These are phyloP conservation scores for Endothia cerciana DNA, from an alignment of 2,329 filamentous ascomycete species.

Conservation along the genomic window DNA sequence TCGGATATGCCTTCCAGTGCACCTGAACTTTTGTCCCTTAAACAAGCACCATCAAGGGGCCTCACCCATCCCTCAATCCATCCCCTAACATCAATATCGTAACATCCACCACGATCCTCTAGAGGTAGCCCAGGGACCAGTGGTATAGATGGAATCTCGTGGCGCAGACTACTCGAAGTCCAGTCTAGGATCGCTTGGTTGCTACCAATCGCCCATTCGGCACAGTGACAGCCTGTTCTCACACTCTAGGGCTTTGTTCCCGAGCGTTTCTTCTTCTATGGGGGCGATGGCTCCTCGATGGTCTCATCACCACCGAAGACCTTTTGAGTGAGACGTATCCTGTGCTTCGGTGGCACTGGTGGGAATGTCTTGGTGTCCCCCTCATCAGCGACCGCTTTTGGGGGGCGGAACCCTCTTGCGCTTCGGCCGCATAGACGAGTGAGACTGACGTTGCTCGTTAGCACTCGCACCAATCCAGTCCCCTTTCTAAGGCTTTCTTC, in stretches of 20 bases:
- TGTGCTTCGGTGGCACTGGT: not conserved
- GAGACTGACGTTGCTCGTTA: not conserved
- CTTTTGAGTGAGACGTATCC: not conserved
- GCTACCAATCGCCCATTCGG: not conserved
- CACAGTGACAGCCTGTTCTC: not conserved
- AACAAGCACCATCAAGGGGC: not conserved
- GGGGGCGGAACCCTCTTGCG: not conserved
- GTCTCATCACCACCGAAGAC: not conserved
- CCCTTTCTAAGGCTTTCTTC: slow-evolving; percentile 17
- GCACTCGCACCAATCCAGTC: not conserved
- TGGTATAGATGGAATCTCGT: not conserved
- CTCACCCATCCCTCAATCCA: not conserved
- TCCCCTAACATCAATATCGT: not conserved
- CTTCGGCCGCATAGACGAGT: no score
- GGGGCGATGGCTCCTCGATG: not conserved
- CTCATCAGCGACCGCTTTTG: not conserved
- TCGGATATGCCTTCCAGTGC: not conserved
- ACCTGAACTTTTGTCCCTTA: not conserved
- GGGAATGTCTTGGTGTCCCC: not conserved
- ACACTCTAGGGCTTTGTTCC: not conserved
- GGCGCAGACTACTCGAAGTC: not conserved
- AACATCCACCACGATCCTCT: not conserved
- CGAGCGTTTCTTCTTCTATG: not conserved
- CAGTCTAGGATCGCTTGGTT: not conserved
- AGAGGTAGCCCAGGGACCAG: not conserved